Percentiles rank a stretch among this genome's conserved stretches.
phyloP scores from a whole-genome alignment of 495 filamentous ascomycete species.

The Neurospora africana region DNA sequence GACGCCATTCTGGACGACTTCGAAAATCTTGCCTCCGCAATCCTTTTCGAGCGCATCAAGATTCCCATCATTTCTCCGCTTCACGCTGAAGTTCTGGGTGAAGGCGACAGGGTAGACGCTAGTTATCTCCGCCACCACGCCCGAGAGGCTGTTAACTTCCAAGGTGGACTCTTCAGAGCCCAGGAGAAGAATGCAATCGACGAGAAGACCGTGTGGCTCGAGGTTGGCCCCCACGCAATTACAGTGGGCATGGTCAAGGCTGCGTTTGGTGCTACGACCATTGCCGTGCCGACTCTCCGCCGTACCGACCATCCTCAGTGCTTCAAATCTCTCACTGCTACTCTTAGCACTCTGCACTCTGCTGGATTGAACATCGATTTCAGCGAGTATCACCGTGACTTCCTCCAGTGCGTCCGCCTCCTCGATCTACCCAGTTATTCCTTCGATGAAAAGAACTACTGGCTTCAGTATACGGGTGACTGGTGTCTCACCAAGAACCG shows the following conservation, averaged over 20 bases:
- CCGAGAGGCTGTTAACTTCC: conserved; percentile 65
- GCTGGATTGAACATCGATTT: conserved; percentile 61
- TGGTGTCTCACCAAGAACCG: conserved; percentile 62
- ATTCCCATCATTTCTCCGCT: conserved; percentile 67
- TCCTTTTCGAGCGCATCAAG: conserved; percentile 50
- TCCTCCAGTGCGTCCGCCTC: conserved; percentile 46
- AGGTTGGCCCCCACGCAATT: conserved; percentile 62
- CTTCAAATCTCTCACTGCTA: conserved; percentile 55
- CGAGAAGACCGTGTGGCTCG: conserved; percentile 50
- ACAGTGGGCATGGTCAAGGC: conserved; percentile 60
- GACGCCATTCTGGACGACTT: conserved; percentile 65
- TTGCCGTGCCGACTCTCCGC: conserved; percentile 46
- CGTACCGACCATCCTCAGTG: conserved; percentile 35
- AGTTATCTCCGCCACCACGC: conserved; percentile 57
- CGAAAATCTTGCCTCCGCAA: conserved; percentile 43
- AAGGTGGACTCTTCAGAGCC: conserved; percentile 49
- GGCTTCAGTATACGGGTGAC: conserved; percentile 66
- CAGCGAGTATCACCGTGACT: conserved; percentile 72
- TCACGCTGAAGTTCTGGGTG: conserved; percentile 45
- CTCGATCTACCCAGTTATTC: conserved; percentile 63
- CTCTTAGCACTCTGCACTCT: conserved; percentile 50
- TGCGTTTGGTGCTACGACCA: conserved; percentile 45
- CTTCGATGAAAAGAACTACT: conserved; percentile 75
- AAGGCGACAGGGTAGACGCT: conserved; percentile 43
- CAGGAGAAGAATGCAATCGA: conserved; percentile 37